A percentile compares a stretch with the other conserved stretches of the same genome.
These are phyloP conservation scores for Massospora cicadina DNA, from an alignment of 371 early-diverging fungal genomes.

Conservation along the genomic window DNA sequence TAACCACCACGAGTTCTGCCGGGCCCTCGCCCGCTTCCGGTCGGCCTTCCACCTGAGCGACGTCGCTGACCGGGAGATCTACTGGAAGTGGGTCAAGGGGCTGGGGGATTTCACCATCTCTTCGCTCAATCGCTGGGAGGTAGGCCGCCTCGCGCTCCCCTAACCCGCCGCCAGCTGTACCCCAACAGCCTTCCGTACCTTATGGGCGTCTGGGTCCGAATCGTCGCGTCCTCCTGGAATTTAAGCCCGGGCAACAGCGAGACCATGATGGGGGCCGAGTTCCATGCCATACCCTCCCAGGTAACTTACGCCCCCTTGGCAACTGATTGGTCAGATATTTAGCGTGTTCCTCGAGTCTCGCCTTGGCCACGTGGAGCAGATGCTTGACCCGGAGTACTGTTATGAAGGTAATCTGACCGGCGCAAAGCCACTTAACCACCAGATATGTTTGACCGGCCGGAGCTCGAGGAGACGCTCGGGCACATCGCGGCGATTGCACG, in stretches of 20 bases:
- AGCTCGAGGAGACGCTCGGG: background rate
- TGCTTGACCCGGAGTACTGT: slow-evolving; percentile 16
- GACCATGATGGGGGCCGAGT: slow-evolving; percentile 20
- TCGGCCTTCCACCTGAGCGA: slow-evolving; percentile 60
- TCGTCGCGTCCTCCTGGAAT: slow-evolving; percentile 37
- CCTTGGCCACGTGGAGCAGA: slow-evolving; percentile 14
- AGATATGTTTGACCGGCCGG: slow-evolving; percentile 7
- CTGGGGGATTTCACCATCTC: slow-evolving; percentile 56
- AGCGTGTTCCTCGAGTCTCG: slow-evolving; percentile 10
- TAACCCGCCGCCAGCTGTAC: slow-evolving; percentile 31
- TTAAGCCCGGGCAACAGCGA: slow-evolving; percentile 27
- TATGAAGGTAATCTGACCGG: background rate
- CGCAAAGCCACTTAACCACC: background rate
- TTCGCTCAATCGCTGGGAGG: slow-evolving; percentile 56
- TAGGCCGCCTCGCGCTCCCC: slow-evolving; percentile 13
- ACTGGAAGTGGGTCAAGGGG: slow-evolving; percentile 47
- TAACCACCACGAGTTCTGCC: slow-evolving; percentile 73
- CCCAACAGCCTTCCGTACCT: slow-evolving; percentile 60
- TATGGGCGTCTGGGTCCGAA: slow-evolving; percentile 68
- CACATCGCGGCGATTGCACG: background rate
- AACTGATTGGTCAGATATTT: slow-evolving; percentile 16
- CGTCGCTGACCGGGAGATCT: slow-evolving; percentile 45
- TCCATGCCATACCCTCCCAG: slow-evolving; percentile 7
- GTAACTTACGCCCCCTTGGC: background rate
- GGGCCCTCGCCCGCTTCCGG: slow-evolving; percentile 64